A percentile compares a stretch with the other conserved stretches of the same genome.
phyloP scores from a whole-genome alignment of 2,329 filamentous ascomycete genomes.

The Epichloe hybrida region DNA sequence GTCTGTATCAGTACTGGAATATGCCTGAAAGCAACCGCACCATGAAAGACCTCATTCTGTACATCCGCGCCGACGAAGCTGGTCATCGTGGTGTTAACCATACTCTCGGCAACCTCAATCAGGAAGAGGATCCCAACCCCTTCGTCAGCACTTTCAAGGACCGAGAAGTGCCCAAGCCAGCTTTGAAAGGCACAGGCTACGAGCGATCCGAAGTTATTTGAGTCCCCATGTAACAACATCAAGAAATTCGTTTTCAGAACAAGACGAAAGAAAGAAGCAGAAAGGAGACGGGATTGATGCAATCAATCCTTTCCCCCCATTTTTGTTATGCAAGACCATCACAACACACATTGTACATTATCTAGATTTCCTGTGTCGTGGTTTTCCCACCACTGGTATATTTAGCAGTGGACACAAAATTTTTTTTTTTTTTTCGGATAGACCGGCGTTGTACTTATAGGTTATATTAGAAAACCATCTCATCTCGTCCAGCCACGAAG shows the following conservation, averaged over 20 bases:
- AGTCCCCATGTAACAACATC: no score
- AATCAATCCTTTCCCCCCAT: no score
- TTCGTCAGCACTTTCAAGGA: constrained; percentile 77
- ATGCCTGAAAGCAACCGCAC: constrained; percentile 74
- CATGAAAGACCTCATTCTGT: constrained; percentile 78
- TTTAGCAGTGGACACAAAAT: no score
- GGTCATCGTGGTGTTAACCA: constrained; percentile 93
- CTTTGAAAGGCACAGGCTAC: constrained; percentile 58
- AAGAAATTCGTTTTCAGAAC: no score
- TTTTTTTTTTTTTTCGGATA: no score
- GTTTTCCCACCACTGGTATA: no score
- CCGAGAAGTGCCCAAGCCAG: constrained; percentile 49
- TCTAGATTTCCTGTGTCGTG: no score
- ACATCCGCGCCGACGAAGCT: constrained; percentile 81
- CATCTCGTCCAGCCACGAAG: no score
- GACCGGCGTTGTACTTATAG: no score
- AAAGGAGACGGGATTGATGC: background rate
- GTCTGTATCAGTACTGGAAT: constrained; percentile 59
- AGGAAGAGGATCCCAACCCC: constrained; percentile 79
- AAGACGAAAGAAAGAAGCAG: background rate
- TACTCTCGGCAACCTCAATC: constrained; percentile 77
- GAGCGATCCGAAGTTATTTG: constrained; percentile 71
- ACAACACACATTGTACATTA: no score
- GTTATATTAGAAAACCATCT: no score
- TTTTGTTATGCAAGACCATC: no score